Evolutionary conservation across 2,329 filamentous ascomycete species (phyloP).

Genomic region (Lasiodiplodia sp.): DNA sequence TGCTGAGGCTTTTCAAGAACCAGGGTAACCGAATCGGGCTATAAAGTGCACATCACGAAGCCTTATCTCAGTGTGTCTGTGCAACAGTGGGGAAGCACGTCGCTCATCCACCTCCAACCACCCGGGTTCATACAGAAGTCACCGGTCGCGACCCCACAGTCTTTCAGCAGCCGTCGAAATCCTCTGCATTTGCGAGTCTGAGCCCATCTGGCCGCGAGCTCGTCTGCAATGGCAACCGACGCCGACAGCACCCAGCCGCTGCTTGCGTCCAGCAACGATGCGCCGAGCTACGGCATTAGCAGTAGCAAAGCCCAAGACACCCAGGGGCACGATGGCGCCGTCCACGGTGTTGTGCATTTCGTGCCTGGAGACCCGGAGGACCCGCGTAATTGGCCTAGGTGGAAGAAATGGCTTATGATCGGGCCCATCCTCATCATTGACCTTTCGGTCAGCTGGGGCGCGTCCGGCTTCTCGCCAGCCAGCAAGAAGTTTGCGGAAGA

Average conservation of each 20-base stretch:
- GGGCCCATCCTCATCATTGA: constrained; percentile 46
- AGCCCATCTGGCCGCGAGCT: no score
- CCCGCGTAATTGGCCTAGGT: constrained; percentile 44
- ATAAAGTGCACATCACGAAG: constrained; percentile 2
- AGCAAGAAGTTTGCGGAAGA: constrained; percentile 51
- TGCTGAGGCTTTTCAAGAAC: background rate
- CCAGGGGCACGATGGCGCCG: background rate
- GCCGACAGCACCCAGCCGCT: constrained; percentile 20
- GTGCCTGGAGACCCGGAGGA: constrained; percentile 38
- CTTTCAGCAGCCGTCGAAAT: no score
- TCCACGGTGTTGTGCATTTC: constrained; percentile 38
- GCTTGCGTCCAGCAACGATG: constrained; percentile 6
- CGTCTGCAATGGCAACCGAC: background rate
- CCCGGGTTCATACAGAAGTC: background rate
- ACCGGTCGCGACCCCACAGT: background rate
- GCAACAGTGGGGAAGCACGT: constrained; percentile 13
- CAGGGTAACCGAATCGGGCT: background rate
- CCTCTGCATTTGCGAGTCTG: background rate
- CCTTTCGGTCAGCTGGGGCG: constrained; percentile 51
- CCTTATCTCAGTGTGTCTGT: constrained; percentile 22
- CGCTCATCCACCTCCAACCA: background rate
- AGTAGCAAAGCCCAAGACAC: constrained; percentile 2
- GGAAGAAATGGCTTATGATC: constrained; percentile 47
- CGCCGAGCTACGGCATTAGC: constrained; percentile 3
- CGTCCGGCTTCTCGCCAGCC: constrained; percentile 57